A percentile compares a stretch with the other conserved stretches of the same genome.
Conservation (phyloP, 139 green algal species). For the Astrephomene gubernaculifera region DNA sequence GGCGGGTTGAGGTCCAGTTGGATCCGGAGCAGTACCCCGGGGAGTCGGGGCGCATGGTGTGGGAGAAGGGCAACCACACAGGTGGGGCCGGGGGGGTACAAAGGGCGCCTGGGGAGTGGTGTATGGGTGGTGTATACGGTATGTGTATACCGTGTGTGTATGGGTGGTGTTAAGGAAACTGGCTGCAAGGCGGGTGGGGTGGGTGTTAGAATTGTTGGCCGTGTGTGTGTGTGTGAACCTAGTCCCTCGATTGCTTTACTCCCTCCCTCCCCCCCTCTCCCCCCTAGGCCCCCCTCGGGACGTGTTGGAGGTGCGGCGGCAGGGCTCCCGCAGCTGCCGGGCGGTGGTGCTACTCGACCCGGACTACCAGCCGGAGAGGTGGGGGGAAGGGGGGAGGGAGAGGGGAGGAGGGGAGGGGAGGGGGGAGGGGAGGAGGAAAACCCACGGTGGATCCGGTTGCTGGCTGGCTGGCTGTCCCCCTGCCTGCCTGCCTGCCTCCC, state of each 20-base stretch:
- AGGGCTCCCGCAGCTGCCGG: constrained; percentile 12
- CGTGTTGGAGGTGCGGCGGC: constrained; percentile 29
- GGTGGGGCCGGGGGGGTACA: background rate
- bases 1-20: constrained; percentile 26
- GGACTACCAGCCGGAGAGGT: constrained; percentile 44
- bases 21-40: constrained; percentile 21
- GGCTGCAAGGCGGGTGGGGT: no score
- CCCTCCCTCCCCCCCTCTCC: background rate
- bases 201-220: no score
- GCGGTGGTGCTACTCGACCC: background rate
- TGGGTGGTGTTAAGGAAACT: no score
- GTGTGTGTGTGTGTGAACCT: no score
- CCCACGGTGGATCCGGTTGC: no score
- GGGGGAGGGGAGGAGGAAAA: no score
- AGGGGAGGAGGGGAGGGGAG: background rate
- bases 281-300: constrained; percentile 1
- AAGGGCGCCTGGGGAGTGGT: background rate
- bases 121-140: no score
- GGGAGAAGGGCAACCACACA: constrained; percentile 37
- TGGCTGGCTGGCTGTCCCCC: no score
- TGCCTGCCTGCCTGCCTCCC: no score
- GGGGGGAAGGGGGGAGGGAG: background rate
- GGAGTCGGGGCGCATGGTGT: background rate
- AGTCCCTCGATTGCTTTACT: no score
- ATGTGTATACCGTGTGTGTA: no score